Percentiles rank a stretch among this genome's conserved stretches.
These are phyloP conservation scores for Quercus phellos DNA, from an alignment of 331 rosid genomes.

Conservation along the genomic window DNA sequence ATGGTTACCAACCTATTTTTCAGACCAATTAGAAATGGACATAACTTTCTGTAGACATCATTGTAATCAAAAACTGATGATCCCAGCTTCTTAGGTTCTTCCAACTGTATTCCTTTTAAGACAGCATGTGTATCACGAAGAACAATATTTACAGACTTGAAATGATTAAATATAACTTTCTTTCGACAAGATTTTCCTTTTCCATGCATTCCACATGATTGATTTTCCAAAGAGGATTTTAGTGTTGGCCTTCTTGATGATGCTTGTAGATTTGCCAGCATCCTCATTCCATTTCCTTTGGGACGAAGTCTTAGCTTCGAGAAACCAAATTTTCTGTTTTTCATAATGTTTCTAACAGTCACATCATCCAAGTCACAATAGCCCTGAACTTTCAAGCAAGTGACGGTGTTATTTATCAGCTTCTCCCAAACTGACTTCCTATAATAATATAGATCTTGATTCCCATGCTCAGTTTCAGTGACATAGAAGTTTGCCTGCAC, in stretches of 20 bases:
- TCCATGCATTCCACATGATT: constrained; percentile 16
- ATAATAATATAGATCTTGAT: constrained; percentile 64
- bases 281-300: constrained; percentile 72
- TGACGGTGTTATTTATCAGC: constrained; percentile 41
- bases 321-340: constrained; percentile 70
- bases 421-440: constrained; percentile 74
- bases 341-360: constrained; percentile 52
- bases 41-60: constrained; percentile 65
- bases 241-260: constrained; percentile 49
- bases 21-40: constrained; percentile 48
- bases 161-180: constrained; percentile 30
- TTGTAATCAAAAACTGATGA: constrained; percentile 90
- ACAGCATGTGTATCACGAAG: constrained; percentile 66
- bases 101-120: constrained; percentile 52
- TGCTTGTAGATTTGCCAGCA: constrained; percentile 80
- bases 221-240: constrained; percentile 25
- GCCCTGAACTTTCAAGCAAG: constrained; percentile 47
- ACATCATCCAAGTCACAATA: constrained; percentile 52
- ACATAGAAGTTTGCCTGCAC: constrained; percentile 83
- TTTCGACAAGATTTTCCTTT: neutral
- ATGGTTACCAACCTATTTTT: constrained; percentile 30
- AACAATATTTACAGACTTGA: constrained; percentile 61
- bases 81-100: constrained; percentile 69
- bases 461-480: constrained; percentile 75
- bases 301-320: constrained; percentile 85